A percentile compares a stretch with the other conserved stretches of the same genome.
These are phyloP conservation scores for Phytophthora pini DNA, from an alignment of 352 stramenopile genomes.

Conservation along the genomic window DNA sequence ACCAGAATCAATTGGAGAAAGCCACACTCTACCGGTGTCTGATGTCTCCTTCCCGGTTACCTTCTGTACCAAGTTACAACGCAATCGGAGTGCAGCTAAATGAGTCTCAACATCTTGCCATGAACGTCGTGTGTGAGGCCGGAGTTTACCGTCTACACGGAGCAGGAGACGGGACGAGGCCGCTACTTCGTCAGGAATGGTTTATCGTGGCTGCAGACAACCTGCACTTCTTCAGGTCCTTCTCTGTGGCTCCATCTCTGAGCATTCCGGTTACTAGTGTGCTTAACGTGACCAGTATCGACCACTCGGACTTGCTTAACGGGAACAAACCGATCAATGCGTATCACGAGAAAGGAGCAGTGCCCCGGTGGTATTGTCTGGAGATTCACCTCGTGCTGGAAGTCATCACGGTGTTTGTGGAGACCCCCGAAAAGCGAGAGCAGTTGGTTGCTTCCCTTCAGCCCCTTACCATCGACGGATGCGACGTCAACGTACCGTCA, in stretches of 20 bases:
- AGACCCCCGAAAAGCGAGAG: slow-evolving; percentile 38
- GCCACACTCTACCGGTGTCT: slow-evolving; percentile 70
- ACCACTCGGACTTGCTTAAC: slow-evolving; percentile 29
- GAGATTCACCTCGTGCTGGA: slow-evolving; percentile 65
- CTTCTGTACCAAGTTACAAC: slow-evolving; percentile 47
- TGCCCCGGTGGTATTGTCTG: slow-evolving; percentile 55
- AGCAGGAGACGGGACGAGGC: slow-evolving; percentile 34
- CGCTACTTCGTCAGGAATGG: slow-evolving; percentile 79
- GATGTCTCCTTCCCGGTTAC: slow-evolving; percentile 53
- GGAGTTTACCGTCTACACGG: slow-evolving; percentile 64
- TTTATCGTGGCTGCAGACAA: slow-evolving; percentile 60
- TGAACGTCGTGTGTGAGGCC: slow-evolving; percentile 69
- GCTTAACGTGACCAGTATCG: slow-evolving; percentile 45
- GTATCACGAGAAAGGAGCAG: slow-evolving; percentile 12
- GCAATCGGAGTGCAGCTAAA: slow-evolving; percentile 70
- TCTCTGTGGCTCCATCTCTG: slow-evolving; percentile 50
- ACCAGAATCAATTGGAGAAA: slow-evolving; percentile 46
- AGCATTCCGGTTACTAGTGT: slow-evolving; percentile 55
- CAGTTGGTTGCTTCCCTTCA: slow-evolving; percentile 27
- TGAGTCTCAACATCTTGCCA: slow-evolving; percentile 49
- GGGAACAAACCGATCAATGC: slow-evolving; percentile 14
- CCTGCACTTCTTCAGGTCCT: slow-evolving; percentile 78
- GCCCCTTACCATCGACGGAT: slow-evolving; percentile 27
- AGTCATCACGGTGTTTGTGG: slow-evolving; percentile 67
- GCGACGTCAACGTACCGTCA: slow-evolving; percentile 9